Base-by-base conservation (phyloP, 352 stramenopile species). In the Phytopythium chamaehyphon region DNA sequence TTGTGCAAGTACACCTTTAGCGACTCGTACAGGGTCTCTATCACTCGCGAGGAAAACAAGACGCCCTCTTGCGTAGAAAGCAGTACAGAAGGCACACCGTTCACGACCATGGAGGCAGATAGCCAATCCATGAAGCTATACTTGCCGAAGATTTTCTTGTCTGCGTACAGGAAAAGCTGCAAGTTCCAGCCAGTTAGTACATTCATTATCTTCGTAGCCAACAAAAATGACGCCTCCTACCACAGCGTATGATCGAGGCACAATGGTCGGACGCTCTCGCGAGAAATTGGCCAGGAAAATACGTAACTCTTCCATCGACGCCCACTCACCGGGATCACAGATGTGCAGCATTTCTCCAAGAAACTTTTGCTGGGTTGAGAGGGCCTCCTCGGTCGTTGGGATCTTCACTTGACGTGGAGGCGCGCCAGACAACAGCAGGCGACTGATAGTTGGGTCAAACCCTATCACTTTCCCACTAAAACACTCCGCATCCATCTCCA, bases 111-210 rank as follows among this genome's bases (percentile, higher is more conserved):
- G 10, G 79, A 68, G 18, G 83, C 76, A 4, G 75, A 85, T 43
- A 94, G 61, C 81, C 81, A 94, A 33, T 92, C 79, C 61, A 88
- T 90, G 45, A 94, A 94, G 55, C 83, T 85, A 57, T 87, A 83
- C 58, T 79, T 73, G 38, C 71, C 81, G 39, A 90, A 94, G 47
- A 94, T 83, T 58, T 92, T 92, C 61, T 85, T 88, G 49, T 94
- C 82, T 24, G 77, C 81, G 56, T 92, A 94, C 54, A 94, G 38
- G 54, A 92, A 83, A 16, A 94, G 70, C 83, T 92, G 54, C 2
- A 9, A 10, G 28, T 33, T 33, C 5, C 9, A n/a, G n/a, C n/a
- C n/a, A n/a, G 37, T 21, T 22, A 21, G 15, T 9, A 42, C 37
- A 12, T 42, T 12, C 37, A 1, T n/a, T 14, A 3, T 47, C 31